These are phyloP conservation scores for Aspergillus persii DNA, from an alignment of 2,329 filamentous ascomycete genomes.

Conservation along the genomic window DNA sequence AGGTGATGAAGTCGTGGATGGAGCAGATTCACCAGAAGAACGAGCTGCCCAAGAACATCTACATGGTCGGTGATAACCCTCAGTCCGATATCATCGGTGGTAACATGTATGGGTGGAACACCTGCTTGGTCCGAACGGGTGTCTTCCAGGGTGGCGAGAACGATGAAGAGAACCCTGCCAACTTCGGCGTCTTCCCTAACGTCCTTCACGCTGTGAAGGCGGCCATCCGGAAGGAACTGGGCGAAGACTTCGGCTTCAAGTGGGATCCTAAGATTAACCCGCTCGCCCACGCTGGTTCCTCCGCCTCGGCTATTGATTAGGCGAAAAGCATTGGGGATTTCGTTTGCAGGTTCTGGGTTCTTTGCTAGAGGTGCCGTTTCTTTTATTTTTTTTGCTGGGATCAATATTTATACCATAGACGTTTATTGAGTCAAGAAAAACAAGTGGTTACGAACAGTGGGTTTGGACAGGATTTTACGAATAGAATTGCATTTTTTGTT, in stretches of 20 bases:
- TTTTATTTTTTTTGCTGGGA: no score
- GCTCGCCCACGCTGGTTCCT: conserved; percentile 53
- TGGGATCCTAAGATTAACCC: conserved; percentile 72
- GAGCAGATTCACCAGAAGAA: conserved; percentile 71
- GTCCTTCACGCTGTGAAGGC: conserved; percentile 69
- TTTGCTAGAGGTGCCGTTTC: no score
- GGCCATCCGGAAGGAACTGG: conserved; percentile 67
- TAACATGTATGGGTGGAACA: conserved; percentile 82
- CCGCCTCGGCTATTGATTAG: conserved; percentile 56
- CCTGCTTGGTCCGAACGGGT: conserved; percentile 72
- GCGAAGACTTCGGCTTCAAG: conserved; percentile 70
- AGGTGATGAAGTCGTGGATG: conserved; percentile 72
- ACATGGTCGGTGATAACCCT: conserved; percentile 76
- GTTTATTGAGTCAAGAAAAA: no score
- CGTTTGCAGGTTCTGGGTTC: background rate
- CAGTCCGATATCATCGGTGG: conserved; percentile 72
- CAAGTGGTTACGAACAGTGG: no score
- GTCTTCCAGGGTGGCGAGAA: conserved; percentile 76
- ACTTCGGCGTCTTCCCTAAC: conserved; percentile 72
- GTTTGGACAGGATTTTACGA: no score
- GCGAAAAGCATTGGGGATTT: background rate
- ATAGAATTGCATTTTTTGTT: no score
- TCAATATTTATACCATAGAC: no score
- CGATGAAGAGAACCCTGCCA: conserved; percentile 73
- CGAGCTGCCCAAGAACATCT: conserved; percentile 65